A percentile compares a stretch with the other conserved stretches of the same genome.
These are phyloP conservation scores for Xerocomellus dryophilus DNA, from an alignment of 768 basidiomycete species.

Conservation along the genomic window DNA sequence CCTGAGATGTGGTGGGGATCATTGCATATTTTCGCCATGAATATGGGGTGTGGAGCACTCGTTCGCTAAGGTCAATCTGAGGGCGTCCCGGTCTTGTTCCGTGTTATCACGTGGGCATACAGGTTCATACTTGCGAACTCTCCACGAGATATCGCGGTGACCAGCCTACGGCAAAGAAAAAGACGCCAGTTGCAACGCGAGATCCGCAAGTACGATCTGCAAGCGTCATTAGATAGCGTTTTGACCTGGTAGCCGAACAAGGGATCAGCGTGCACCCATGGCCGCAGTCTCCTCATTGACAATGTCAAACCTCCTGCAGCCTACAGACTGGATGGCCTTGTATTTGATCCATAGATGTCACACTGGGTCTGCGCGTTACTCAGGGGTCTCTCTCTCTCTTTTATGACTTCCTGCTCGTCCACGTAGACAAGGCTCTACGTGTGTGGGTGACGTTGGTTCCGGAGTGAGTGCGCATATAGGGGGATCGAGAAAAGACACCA, in stretches of 20 bases:
- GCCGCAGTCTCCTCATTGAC: not conserved
- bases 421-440: not conserved
- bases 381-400: too few relatives aligned
- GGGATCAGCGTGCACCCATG: not conserved
- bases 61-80: not conserved
- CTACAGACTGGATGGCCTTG: not conserved
- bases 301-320: not conserved
- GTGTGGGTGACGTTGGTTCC: too few relatives aligned
- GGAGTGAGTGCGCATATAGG: not conserved
- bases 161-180: not conserved
- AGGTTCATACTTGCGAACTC: not conserved
- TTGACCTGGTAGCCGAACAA: not conserved
- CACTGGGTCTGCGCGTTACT: too few relatives aligned
- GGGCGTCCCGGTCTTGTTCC: not conserved
- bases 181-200: not conserved
- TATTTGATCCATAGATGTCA: not conserved
- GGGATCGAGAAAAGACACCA: not conserved
- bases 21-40: not conserved
- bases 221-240: not conserved
- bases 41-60: not conserved
- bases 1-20: not conserved
- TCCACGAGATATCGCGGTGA: not conserved
- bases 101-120: not conserved
- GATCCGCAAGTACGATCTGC: not conserved
- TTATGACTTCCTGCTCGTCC: not conserved